phyloP scores from a whole-genome alignment of 2,329 filamentous ascomycete genomes.

The Cryphonectria radicalis region DNA sequence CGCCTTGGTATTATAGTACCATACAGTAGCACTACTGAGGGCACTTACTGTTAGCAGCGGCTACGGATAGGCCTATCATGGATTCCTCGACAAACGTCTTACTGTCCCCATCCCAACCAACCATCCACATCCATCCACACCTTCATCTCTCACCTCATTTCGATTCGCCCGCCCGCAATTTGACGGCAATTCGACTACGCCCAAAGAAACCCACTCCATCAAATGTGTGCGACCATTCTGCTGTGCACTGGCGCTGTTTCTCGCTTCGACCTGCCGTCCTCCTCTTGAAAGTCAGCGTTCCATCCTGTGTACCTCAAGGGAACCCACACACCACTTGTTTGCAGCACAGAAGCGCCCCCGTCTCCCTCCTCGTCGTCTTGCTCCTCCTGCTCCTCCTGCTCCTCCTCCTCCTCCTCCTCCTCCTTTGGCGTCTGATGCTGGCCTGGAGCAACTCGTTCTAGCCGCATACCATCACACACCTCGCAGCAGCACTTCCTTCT shows the following conservation, averaged over 20 bases:
- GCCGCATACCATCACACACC: not conserved
- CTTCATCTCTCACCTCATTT: constrained; percentile 21
- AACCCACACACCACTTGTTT: not conserved
- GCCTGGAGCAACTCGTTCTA: not conserved
- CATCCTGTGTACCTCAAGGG: not conserved
- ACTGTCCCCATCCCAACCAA: constrained; percentile 1
- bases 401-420: not conserved
- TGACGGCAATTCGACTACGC: constrained; percentile 16
- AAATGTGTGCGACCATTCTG: not conserved
- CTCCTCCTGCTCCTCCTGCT: not conserved
- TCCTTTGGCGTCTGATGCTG: not conserved
- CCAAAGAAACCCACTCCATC: constrained; percentile 7
- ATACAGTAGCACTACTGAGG: not conserved
- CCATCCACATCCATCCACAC: constrained; percentile 7
- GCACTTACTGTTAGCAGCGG: not conserved
- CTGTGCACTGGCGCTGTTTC: constrained; percentile 4
- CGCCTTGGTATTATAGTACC: not conserved
- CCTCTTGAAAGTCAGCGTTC: constrained; percentile 1
- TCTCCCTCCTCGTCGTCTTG: not conserved
- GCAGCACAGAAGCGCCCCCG: constrained; percentile 1
- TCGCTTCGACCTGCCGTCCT: not conserved
- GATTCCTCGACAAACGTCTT: not conserved
- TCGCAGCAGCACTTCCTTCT: not conserved
- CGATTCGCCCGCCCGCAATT: constrained; percentile 16
- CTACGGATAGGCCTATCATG: not conserved